Conservation (phyloP, 441 rosid genomes). For the Jatropha podagrica region DNA sequence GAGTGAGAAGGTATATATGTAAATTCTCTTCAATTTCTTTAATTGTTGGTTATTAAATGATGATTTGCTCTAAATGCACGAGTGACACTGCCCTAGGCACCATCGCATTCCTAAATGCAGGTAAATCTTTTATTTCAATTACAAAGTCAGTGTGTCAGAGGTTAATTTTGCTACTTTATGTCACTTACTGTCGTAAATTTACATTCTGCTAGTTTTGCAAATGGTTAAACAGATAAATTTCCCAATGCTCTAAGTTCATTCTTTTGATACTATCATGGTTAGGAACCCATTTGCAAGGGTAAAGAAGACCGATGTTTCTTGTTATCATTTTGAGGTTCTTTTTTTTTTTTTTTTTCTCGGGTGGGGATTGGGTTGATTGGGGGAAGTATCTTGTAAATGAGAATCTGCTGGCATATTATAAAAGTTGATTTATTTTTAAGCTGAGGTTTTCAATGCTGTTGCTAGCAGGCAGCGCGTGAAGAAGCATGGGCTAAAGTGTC, state of each 20-base stretch:
- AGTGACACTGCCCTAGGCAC: neutral
- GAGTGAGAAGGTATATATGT: conserved; percentile 75
- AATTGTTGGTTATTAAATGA: neutral
- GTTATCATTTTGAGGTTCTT: too few species aligned
- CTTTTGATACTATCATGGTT: too few species aligned
- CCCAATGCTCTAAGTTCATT: too few species aligned
- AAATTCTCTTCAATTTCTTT: conserved; percentile 19
- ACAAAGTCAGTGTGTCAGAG: neutral
- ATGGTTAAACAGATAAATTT: too few species aligned
- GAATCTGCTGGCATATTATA: conserved; percentile 13
- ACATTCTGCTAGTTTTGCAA: too few species aligned
- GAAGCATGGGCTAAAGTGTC: conserved; percentile 98
- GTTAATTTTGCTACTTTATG: neutral
- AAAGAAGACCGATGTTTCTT: too few species aligned
- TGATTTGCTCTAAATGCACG: neutral
- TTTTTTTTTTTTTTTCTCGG: too few species aligned
- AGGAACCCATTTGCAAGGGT: too few species aligned
- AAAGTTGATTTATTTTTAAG: conserved; percentile 33
- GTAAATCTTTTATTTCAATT: neutral
- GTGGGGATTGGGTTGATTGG: too few species aligned
- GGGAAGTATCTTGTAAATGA: neutral
- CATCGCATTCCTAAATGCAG: neutral
- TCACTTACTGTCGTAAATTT: neutral
- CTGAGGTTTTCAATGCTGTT: conserved; percentile 60
- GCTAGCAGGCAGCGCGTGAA: conserved; percentile 99